A percentile compares a stretch with the other conserved stretches of the same genome.
phyloP scores from a whole-genome alignment of 306 rosid genomes.

The Geum urbanum region DNA sequence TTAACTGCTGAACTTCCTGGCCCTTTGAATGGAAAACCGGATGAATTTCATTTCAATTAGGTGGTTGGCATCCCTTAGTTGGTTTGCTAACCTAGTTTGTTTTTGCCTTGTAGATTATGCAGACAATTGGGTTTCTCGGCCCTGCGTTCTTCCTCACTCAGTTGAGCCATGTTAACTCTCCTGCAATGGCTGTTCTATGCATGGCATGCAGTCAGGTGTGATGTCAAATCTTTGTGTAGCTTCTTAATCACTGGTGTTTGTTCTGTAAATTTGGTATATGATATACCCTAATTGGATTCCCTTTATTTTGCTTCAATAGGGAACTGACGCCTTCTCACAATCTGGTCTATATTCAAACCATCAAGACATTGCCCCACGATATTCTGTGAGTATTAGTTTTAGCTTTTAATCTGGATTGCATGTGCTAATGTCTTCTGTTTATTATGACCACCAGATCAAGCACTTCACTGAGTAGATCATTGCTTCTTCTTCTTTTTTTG shows the following conservation, averaged over 20 bases:
- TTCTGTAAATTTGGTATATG: neutral
- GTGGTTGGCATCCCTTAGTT: neutral
- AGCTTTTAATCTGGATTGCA: neutral
- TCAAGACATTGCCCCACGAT: conserved; percentile 97
- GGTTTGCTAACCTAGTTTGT: neutral
- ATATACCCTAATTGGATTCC: conserved; percentile 16
- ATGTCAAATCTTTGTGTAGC: neutral
- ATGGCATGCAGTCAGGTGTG: conserved; percentile 98
- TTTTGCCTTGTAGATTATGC: conserved; percentile 71
- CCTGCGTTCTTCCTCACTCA: conserved; percentile 99
- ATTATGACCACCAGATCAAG: neutral
- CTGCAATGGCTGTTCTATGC: conserved; percentile 85
- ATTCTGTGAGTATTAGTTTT: conserved; percentile 59
- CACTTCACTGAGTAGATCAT: neutral
- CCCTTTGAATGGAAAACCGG: neutral
- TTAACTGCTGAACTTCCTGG: neutral
- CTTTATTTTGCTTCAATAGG: conserved; percentile 39
- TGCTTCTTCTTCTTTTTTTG: too few relatives aligned
- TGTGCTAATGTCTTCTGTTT: neutral
- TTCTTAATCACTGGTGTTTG: neutral
- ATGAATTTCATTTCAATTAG: too few relatives aligned
- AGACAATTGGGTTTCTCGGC: conserved; percentile 94
- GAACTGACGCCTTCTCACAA: conserved; percentile 98
- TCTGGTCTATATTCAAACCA: conserved; percentile 96
- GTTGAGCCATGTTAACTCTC: conserved; percentile 86